A percentile compares a stretch with the other conserved stretches of the same genome.
phyloP scores from a whole-genome alignment of 164 flowering plant species.

The Sedum album region DNA sequence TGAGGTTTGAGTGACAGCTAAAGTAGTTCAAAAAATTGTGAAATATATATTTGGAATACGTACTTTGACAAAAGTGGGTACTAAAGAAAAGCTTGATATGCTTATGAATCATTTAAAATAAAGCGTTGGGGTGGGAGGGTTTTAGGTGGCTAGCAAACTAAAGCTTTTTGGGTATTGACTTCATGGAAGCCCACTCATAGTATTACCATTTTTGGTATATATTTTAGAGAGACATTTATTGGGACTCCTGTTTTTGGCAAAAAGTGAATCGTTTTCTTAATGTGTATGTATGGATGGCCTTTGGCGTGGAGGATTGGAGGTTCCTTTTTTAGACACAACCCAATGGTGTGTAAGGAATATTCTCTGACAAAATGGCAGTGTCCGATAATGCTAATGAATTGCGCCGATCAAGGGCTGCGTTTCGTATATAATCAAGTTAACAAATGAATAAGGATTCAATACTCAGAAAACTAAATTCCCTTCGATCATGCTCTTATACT shows the following conservation, averaged over 20 bases:
- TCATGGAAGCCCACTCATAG: not conserved
- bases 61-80: not conserved
- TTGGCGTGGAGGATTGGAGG: not conserved
- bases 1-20: conserved; percentile 3
- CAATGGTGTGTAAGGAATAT: not conserved
- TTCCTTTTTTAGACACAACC: not conserved
- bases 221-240: not conserved
- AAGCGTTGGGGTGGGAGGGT: not conserved
- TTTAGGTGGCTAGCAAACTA: not conserved
- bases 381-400: not conserved
- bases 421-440: not conserved
- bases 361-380: conserved; percentile 2
- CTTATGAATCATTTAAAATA: not conserved
- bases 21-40: not conserved
- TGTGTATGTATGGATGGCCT: not conserved
- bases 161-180: not conserved
- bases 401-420: not conserved
- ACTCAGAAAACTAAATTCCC: not conserved
- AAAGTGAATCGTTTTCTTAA: not conserved
- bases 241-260: not conserved
- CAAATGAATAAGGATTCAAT: not conserved
- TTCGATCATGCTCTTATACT: not conserved
- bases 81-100: not conserved
- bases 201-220: conserved; percentile 4
- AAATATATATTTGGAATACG: not conserved